Evolutionary conservation across 2,329 filamentous ascomycete species (phyloP).

Genomic region (Cylindrodendrum hubeiense): DNA sequence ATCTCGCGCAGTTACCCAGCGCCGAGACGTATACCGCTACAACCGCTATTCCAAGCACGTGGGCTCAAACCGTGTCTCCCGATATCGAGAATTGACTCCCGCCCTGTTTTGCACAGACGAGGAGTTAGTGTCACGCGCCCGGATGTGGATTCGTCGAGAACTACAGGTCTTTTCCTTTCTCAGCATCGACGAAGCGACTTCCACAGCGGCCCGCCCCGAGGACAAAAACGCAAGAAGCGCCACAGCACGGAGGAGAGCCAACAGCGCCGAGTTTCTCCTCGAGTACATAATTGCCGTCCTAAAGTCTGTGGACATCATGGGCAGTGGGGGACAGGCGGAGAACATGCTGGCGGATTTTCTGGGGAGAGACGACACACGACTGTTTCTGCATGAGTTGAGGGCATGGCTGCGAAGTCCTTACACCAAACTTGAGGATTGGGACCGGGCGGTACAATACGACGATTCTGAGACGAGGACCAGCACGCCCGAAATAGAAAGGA

Average conservation of each 20-base stretch:
- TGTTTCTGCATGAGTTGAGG: slow-evolving; percentile 89
- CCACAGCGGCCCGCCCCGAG: slow-evolving; percentile 10
- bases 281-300: slow-evolving; percentile 89
- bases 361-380: slow-evolving; percentile 76
- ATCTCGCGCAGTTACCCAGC: slow-evolving; percentile 54
- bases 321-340: slow-evolving; percentile 82
- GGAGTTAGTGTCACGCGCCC: slow-evolving; percentile 79
- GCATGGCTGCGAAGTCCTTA: slow-evolving; percentile 88
- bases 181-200: slow-evolving; percentile 47
- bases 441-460: slow-evolving; percentile 80
- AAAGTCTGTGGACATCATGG: slow-evolving; percentile 85
- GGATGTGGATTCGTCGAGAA: slow-evolving; percentile 86
- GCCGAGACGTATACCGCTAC: slow-evolving; percentile 79
- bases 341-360: slow-evolving; percentile 84
- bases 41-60: slow-evolving; percentile 84
- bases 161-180: slow-evolving; percentile 86
- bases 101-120: slow-evolving; percentile 72
- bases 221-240: slow-evolving; percentile 13
- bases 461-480: slow-evolving; percentile 4
- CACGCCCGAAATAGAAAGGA: background rate
- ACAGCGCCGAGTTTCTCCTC: slow-evolving; percentile 85
- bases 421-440: slow-evolving; percentile 80
- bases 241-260: slow-evolving; percentile 57
- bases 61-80: slow-evolving; percentile 82
- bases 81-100: slow-evolving; percentile 80